Evolutionary conservation across 163 green algal species (phyloP).

Genomic region (Trebouxia gelatinosa): DNA sequence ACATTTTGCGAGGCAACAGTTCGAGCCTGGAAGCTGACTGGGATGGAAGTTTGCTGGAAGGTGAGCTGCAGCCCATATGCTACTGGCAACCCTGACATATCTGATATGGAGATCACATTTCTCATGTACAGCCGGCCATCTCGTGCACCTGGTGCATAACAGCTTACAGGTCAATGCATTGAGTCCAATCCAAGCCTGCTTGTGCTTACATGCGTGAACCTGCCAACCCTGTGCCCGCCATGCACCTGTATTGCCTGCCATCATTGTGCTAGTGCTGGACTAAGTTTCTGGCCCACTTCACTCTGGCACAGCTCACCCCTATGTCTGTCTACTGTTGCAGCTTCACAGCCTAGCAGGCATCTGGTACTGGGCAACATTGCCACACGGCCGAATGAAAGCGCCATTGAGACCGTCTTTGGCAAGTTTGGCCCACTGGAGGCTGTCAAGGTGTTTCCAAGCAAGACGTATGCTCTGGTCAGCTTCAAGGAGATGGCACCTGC

Average conservation of each 20-base stretch:
- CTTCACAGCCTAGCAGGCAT: conserved; percentile 45
- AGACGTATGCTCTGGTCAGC: conserved; percentile 83
- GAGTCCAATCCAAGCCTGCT: not conserved
- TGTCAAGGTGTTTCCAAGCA: conserved; percentile 68
- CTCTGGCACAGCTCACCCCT: not conserved
- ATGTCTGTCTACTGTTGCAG: not conserved
- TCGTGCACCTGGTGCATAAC: too few relatives aligned
- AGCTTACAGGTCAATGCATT: too few relatives aligned
- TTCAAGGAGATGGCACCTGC: conserved; percentile 53
- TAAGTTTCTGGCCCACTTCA: not conserved
- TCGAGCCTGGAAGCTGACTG: conserved; percentile 22
- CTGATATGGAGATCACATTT: not conserved
- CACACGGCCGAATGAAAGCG: conserved; percentile 56
- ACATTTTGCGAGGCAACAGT: conserved; percentile 15
- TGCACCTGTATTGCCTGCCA: not conserved
- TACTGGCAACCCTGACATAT: not conserved
- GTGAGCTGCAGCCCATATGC: not conserved
- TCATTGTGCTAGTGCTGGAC: not conserved
- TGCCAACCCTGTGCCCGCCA: not conserved
- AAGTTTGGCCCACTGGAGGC: conserved; percentile 64
- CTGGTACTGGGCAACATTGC: conserved; percentile 81
- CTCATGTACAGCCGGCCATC: not conserved
- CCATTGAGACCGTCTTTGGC: conserved; percentile 61
- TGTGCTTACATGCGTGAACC: not conserved
- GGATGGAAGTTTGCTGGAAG: conserved; percentile 11